These are phyloP conservation scores for Diaporthe batatas DNA, from an alignment of 2,329 filamentous ascomycete species.

Conservation along the genomic window DNA sequence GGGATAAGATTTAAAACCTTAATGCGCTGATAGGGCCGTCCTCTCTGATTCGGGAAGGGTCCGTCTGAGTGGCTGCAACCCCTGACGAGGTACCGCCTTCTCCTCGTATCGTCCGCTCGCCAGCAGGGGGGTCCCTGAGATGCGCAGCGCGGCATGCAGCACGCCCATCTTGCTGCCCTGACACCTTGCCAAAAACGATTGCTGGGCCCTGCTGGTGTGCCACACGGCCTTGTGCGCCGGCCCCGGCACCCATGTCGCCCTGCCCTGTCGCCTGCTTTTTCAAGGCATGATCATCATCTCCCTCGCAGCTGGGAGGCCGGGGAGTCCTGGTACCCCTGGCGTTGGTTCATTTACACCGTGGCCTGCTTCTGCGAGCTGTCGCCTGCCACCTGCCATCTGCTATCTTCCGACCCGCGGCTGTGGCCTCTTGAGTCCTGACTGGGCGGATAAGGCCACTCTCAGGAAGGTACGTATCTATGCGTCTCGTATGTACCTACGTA, in stretches of 20 bases:
- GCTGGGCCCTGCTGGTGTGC: neutral
- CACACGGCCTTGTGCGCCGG: conserved; percentile 12
- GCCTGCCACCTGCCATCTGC: conserved; percentile 28
- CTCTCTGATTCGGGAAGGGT: conserved; percentile 21
- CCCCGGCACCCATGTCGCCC: neutral
- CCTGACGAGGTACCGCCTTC: conserved; percentile 35
- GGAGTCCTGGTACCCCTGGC: neutral
- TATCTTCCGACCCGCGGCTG: conserved; percentile 21
- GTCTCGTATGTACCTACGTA: neutral
- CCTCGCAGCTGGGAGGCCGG: neutral
- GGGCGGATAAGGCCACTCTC: neutral
- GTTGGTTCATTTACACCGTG: conserved; percentile 1
- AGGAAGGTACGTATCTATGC: neutral
- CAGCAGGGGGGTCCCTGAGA: conserved; percentile 28
- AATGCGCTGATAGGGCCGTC: conserved; percentile 40
- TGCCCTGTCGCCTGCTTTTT: conserved; percentile 26
- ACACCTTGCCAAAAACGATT: conserved; percentile 36
- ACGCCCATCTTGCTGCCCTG: conserved; percentile 36
- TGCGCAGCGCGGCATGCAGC: conserved; percentile 6
- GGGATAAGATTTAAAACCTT: conserved; percentile 40
- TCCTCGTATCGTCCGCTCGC: conserved; percentile 27
- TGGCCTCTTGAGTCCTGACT: neutral
- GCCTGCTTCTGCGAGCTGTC: neutral
- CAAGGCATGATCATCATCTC: conserved; percentile 34
- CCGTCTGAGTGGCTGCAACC: conserved; percentile 33